Conservation (phyloP, 1,139 yeast genomes). For the Kodamaea suecica region DNA sequence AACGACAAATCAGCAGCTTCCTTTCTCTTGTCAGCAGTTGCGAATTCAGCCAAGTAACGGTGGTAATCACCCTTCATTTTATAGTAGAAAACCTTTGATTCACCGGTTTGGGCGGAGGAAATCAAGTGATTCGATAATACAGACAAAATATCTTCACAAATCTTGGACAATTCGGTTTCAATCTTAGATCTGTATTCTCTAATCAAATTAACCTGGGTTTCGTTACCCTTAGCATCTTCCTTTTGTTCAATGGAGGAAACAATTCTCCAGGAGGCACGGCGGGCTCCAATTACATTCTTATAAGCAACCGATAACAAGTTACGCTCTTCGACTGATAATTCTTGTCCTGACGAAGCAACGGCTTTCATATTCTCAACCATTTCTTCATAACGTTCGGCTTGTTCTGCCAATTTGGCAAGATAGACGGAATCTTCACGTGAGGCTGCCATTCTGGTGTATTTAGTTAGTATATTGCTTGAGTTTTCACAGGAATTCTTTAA, state of each 20-base stretch:
- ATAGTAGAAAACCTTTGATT: constrained; percentile 95
- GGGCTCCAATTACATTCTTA: constrained; percentile 97
- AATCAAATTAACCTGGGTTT: constrained; percentile 81
- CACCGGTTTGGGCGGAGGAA: constrained; percentile 94
- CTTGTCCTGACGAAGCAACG: constrained; percentile 95
- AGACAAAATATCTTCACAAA: constrained; percentile 88
- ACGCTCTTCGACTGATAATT: constrained; percentile 95
- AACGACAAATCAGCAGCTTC: constrained; percentile 89
- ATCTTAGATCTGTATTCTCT: constrained; percentile 94
- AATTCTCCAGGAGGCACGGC: constrained; percentile 99
- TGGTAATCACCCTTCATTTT: constrained; percentile 99
- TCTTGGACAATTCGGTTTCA: constrained; percentile 88
- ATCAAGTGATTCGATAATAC: constrained; percentile 88
- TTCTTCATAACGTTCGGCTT: constrained; percentile 99
- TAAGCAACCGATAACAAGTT: constrained; percentile 95
- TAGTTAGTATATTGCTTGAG: constrained; percentile 7
- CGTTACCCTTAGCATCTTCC: constrained; percentile 95
- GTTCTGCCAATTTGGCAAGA: constrained; percentile 98
- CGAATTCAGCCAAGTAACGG: constrained; percentile 98
- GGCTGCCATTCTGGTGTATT: constrained; percentile 54
- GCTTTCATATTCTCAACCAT: constrained; percentile 99
- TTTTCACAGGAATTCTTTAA: no score
- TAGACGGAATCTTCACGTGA: constrained; percentile 98
- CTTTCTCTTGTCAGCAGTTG: constrained; percentile 86
- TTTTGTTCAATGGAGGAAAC: constrained; percentile 97